Evolutionary conservation across 805 yeast species (phyloP).

Genomic region (Saccharomyces paradoxus): DNA sequence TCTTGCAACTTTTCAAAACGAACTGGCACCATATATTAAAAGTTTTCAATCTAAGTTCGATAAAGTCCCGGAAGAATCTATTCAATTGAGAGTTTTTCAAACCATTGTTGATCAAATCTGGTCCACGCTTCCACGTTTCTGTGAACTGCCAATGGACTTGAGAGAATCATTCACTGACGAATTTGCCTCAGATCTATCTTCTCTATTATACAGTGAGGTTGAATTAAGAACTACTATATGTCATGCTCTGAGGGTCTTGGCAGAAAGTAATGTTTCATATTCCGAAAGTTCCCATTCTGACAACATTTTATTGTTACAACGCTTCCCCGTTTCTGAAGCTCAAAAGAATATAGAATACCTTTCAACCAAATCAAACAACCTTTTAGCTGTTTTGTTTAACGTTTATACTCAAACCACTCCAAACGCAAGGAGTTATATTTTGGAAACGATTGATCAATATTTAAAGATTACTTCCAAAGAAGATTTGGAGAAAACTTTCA

Average conservation of each 20-base stretch:
- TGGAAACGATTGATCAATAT: conserved; percentile 80
- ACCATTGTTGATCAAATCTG: conserved; percentile 88
- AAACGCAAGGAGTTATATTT: conserved; percentile 72
- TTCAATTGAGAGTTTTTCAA: conserved; percentile 68
- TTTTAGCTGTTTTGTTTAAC: conserved; percentile 82
- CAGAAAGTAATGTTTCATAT: conserved; percentile 58
- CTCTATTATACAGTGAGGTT: conserved; percentile 62
- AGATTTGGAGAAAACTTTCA: conserved; percentile 68
- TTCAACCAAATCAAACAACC: conserved; percentile 57
- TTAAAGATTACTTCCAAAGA: conserved; percentile 57
- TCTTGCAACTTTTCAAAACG: conserved; percentile 51
- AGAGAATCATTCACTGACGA: conserved; percentile 54
- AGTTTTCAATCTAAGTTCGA: conserved; percentile 44
- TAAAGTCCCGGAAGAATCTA: conserved; percentile 43
- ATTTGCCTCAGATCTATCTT: conserved; percentile 72
- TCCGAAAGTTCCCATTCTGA: conserved; percentile 50
- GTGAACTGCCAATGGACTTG: conserved; percentile 78
- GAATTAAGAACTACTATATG: conserved; percentile 77
- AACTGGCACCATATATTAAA: conserved; percentile 58
- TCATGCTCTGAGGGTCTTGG: conserved; percentile 67
- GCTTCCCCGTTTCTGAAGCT: conserved; percentile 51
- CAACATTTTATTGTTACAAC: conserved; percentile 50
- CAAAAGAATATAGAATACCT: conserved; percentile 52
- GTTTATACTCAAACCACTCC: conserved; percentile 85
- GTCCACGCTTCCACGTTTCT: conserved; percentile 83